Evolutionary conservation across 805 yeast species (phyloP).

Genomic region (Candida vaughaniae): DNA sequence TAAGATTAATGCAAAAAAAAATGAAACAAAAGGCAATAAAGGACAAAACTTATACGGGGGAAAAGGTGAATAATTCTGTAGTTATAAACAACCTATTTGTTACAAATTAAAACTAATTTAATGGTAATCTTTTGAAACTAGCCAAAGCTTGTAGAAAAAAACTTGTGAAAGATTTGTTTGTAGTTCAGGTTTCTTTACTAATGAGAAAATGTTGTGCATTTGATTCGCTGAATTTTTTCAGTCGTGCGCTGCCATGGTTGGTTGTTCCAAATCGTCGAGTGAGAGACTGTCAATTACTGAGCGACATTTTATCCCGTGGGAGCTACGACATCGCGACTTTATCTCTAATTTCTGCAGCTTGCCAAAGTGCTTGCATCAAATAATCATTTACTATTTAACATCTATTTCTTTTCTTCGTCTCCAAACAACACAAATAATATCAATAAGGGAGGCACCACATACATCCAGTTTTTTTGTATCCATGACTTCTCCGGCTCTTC

Average conservation of each 20-base stretch:
- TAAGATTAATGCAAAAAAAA: too few relatives aligned
- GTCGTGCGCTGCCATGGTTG: conserved; percentile 5
- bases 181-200: conserved; percentile 12
- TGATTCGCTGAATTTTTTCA: conserved; percentile 25
- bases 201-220: conserved; percentile 23
- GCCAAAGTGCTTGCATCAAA: too few relatives aligned
- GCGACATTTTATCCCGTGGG: neutral
- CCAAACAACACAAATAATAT: conserved; percentile 30
- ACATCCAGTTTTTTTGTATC: conserved; percentile 63
- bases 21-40: too few relatives aligned
- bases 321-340: conserved; percentile 10
- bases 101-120: too few relatives aligned
- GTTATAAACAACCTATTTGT: too few relatives aligned
- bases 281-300: neutral
- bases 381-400: too few relatives aligned
- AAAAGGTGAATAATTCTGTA: neutral
- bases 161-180: neutral
- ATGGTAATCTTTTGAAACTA: too few relatives aligned
- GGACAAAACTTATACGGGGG: neutral
- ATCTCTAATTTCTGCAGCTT: too few relatives aligned
- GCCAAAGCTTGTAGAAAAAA: neutral
- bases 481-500: conserved; percentile 41
- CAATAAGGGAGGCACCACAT: conserved; percentile 51
- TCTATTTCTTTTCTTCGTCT: conserved; percentile 15
- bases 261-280: neutral